phyloP scores from a whole-genome alignment of 768 basidiomycete species.

The Termitomyces heimii region DNA sequence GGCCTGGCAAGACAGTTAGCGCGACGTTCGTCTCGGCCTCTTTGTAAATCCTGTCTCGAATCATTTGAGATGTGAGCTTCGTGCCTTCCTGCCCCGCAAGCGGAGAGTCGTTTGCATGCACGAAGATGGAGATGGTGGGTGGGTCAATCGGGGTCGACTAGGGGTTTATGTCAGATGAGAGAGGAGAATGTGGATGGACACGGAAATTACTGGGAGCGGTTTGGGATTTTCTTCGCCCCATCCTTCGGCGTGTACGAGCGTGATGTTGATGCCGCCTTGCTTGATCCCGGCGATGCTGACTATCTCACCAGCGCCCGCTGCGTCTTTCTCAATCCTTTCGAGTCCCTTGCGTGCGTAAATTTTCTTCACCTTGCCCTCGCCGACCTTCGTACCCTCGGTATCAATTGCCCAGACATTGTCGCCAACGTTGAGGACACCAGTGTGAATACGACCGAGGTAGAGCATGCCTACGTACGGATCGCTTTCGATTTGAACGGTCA shows the following conservation, averaged over 20 bases:
- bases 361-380: constrained; percentile 46
- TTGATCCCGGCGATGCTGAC: constrained; percentile 44
- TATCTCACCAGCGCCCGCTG: constrained; percentile 44
- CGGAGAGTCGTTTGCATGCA: constrained; percentile 43
- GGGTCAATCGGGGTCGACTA: constrained; percentile 43
- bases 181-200: too few species aligned
- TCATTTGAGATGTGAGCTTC: constrained; percentile 43
- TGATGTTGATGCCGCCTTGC: constrained; percentile 40
- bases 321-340: constrained; percentile 35
- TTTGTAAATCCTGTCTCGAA: constrained; percentile 41
- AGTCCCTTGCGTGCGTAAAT: constrained; percentile 32
- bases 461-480: constrained; percentile 46
- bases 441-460: constrained; percentile 41
- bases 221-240: constrained; percentile 36
- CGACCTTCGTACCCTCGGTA: constrained; percentile 36
- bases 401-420: constrained; percentile 35
- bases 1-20: constrained; percentile 41
- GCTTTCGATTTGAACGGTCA: constrained; percentile 45
- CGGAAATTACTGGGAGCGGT: constrained; percentile 29
- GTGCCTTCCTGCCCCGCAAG: constrained; percentile 39
- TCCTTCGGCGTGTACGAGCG: constrained; percentile 36
- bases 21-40: constrained; percentile 50
- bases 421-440: constrained; percentile 31
- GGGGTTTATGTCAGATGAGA: neutral
- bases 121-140: constrained; percentile 41